phyloP scores from a whole-genome alignment of 2,329 filamentous ascomycete species.

The Diaporthe australafricana region DNA sequence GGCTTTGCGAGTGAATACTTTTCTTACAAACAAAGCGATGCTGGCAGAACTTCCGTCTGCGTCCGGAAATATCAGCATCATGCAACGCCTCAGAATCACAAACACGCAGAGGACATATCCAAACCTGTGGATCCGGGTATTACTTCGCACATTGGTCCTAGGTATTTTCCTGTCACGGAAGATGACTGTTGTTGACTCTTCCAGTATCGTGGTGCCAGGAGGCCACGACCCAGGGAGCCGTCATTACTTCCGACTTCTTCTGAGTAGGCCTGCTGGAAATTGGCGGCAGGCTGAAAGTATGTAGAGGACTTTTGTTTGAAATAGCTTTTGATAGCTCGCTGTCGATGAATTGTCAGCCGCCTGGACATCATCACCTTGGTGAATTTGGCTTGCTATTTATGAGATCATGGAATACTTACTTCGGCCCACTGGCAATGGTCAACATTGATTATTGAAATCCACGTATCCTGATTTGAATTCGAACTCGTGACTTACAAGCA shows the following conservation, averaged over 20 bases:
- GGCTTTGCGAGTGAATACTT: fast-evolving
- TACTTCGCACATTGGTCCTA: constrained; percentile 35
- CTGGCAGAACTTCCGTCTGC: neutral
- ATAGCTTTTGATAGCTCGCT: constrained; percentile 32
- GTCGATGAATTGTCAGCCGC: neutral
- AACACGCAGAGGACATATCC: neutral
- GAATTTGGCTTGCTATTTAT: neutral
- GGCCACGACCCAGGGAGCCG: neutral
- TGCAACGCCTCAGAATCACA: fast-evolving
- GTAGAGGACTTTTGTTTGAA: constrained; percentile 1
- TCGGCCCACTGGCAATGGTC: constrained; percentile 32
- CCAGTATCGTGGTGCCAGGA: constrained; percentile 28
- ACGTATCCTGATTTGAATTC: neutral
- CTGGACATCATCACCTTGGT: too few relatives aligned
- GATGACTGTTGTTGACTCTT: constrained; percentile 34
- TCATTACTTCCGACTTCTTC: neutral
- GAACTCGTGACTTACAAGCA: constrained; percentile 35
- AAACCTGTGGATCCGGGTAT: constrained; percentile 30
- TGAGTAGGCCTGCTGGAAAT: fast-evolving
- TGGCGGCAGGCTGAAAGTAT: neutral
- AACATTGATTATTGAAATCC: neutral
- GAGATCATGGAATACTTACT: constrained; percentile 19
- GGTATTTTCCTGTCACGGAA: constrained; percentile 32
- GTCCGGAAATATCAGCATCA: neutral
- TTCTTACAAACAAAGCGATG: constrained; percentile 32